These are phyloP conservation scores for Colletotrichum trifolii DNA, from an alignment of 2,329 filamentous ascomycete species.

Conservation along the genomic window DNA sequence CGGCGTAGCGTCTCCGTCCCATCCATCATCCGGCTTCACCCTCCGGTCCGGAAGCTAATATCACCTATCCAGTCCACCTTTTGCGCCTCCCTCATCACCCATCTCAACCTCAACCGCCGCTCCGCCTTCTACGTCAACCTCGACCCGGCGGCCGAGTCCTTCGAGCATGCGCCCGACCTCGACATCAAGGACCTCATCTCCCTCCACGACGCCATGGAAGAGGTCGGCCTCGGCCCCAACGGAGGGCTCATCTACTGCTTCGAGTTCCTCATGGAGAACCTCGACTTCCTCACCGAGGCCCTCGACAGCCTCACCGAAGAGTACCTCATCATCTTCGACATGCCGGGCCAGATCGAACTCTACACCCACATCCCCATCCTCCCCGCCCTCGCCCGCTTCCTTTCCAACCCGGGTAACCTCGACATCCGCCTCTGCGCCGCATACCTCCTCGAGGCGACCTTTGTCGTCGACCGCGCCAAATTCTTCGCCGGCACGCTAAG, in stretches of 20 bases:
- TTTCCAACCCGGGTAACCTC: slow-evolving; percentile 81
- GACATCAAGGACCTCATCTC: slow-evolving; percentile 96
- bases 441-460: slow-evolving; percentile 95
- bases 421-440: slow-evolving; percentile 93
- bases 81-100: slow-evolving; percentile 91
- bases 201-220: slow-evolving; percentile 96
- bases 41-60: slow-evolving; percentile 1
- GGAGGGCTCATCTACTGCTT: slow-evolving; percentile 96
- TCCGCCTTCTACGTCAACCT: slow-evolving; percentile 98
- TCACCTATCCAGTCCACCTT: slow-evolving; percentile 78
- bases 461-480: slow-evolving; percentile 94
- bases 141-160: slow-evolving; percentile 93
- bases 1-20: not conserved
- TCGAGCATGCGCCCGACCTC: slow-evolving; percentile 90
- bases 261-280: slow-evolving; percentile 93
- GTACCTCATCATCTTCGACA: slow-evolving; percentile 97
- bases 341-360: slow-evolving; percentile 98
- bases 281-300: slow-evolving; percentile 89
- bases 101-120: slow-evolving; percentile 89
- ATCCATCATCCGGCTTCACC: not conserved
- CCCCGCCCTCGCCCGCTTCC: slow-evolving; percentile 82
- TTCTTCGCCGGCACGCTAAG: slow-evolving; percentile 96
- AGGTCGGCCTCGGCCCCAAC: slow-evolving; percentile 89
- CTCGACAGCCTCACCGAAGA: slow-evolving; percentile 91
- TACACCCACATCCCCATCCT: slow-evolving; percentile 97